Percentiles rank a stretch among this genome's conserved stretches.
Conservation (phyloP, 2,329 filamentous ascomycete species). For the Ophidiomyces ophidiicola region DNA sequence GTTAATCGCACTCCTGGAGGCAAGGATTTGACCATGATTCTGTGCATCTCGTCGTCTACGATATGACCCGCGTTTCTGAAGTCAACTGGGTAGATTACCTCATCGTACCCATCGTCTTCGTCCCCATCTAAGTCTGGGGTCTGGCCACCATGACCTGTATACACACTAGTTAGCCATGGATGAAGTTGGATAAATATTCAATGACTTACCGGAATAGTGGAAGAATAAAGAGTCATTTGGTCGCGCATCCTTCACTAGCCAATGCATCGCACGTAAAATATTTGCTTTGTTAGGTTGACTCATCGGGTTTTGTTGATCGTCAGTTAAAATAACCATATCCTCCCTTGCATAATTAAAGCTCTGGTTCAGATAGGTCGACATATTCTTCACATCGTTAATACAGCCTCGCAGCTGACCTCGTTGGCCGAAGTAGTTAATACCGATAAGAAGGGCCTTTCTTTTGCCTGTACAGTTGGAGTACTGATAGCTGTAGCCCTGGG, state of each 20-base stretch:
- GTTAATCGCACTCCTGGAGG: constrained; percentile 67
- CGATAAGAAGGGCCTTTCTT: constrained; percentile 79
- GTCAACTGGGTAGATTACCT: constrained; percentile 69
- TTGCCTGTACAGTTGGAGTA: constrained; percentile 85
- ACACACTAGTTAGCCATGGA: constrained; percentile 13
- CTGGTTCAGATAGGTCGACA: constrained; percentile 80
- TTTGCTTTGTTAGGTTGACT: constrained; percentile 94
- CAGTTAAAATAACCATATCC: constrained; percentile 93
- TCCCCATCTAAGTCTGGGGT: constrained; percentile 62
- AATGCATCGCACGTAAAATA: constrained; percentile 91
- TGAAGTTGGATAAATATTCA: constrained; percentile 4
- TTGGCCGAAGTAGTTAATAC: constrained; percentile 94
- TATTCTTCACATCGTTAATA: constrained; percentile 96
- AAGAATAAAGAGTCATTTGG: constrained; percentile 95
- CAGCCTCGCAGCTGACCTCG: constrained; percentile 81
- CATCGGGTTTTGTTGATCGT: constrained; percentile 95
- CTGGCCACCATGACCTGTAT: constrained; percentile 59
- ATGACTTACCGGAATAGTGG: constrained; percentile 70
- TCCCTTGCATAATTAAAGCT: constrained; percentile 87
- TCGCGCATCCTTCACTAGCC: constrained; percentile 84
- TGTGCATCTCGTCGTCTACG: constrained; percentile 67
- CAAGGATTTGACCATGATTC: constrained; percentile 63
- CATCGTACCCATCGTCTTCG: constrained; percentile 65
- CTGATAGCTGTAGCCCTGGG: constrained; percentile 68
- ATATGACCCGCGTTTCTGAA: constrained; percentile 59